Evolutionary conservation across 768 basidiomycete species (phyloP), one percentile per base, ranked within the genome.

Genomic region (Leccinum pellstonianum): DNA sequence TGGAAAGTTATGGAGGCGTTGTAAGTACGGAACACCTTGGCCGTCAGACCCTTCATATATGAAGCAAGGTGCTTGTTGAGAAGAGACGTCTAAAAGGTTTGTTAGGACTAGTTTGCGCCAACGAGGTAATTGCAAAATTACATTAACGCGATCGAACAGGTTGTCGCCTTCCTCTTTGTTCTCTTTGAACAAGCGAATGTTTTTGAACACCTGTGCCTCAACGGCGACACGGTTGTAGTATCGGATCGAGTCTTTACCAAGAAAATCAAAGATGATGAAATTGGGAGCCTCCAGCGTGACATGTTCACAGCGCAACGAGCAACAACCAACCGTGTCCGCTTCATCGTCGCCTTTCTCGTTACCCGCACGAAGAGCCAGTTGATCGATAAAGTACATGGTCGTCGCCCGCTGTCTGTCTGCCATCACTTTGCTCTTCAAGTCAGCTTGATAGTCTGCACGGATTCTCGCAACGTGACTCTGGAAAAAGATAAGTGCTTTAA

Each of bases 341-440:
- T 98, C 97, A 66, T 99, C 97, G 68, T 98, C 97, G 48, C 96
- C 97, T 76, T 99, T 99, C 79, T 99, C 97, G 76, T 98, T 98
- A 64, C 97, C 97, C 51, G 95, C 95, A 82, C 97, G 92, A 73
- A 99, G 90, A 37, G 97, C 97, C 37, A 98, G 83, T 69, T 86
- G 86, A 76, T 99, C 97, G 68, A 99, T 98, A 77, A 99, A 93
- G 75, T 99, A 99, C 88, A 99, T 91, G 15, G 97, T 91, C 1
- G 96, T 98, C n/a, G 97, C 97, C 25, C 96, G 88, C 75, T 98
- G 96, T 35, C 97, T 88, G 64, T 93, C 90, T 10, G 88, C 90
- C 91, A 94, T 98, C 59, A 94, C 84, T 74, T 97, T 98, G 55
- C 83, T 87, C 76, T 84, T 92, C 57, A 98, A 78, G 59, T 97